phyloP scores from a whole-genome alignment of 352 stramenopile species.

The Phytophthora hybrid region DNA sequence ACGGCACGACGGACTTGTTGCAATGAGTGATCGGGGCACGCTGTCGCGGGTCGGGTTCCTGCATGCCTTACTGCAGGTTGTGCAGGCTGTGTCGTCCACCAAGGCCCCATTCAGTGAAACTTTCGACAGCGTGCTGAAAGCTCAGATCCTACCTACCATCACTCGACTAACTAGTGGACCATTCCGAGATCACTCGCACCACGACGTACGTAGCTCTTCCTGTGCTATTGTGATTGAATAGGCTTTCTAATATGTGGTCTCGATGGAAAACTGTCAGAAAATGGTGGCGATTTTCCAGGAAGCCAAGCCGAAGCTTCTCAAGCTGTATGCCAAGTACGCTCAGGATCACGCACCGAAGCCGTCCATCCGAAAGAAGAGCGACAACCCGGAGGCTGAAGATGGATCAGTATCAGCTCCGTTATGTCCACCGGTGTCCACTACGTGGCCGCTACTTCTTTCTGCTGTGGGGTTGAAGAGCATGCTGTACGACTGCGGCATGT shows the following conservation, averaged over 20 bases:
- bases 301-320: constrained; percentile 76
- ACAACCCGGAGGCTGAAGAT: constrained; percentile 25
- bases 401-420: constrained; percentile 9
- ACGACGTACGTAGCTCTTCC: constrained; percentile 57
- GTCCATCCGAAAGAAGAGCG: constrained; percentile 22
- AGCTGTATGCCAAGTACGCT: constrained; percentile 77
- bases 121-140: constrained; percentile 58
- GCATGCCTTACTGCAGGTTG: constrained; percentile 63
- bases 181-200: constrained; percentile 80
- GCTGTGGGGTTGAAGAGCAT: constrained; percentile 60
- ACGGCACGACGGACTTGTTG: constrained; percentile 52
- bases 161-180: constrained; percentile 67
- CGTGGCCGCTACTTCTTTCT: constrained; percentile 63
- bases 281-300: constrained; percentile 76
- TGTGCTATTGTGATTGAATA: not conserved
- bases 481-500: constrained; percentile 83
- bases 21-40: constrained; percentile 58
- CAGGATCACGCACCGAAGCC: constrained; percentile 37
- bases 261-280: constrained; percentile 42
- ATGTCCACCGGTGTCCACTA: constrained; percentile 30
- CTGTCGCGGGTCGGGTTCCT: constrained; percentile 77
- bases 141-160: constrained; percentile 59
- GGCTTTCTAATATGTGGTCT: constrained; percentile 9
- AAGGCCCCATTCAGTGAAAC: constrained; percentile 29
- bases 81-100: constrained; percentile 24